A percentile compares a stretch with the other conserved stretches of the same genome.
Evolutionary conservation across 2,329 filamentous ascomycete species (phyloP).

Genomic region (Huntiella bhutanensis): DNA sequence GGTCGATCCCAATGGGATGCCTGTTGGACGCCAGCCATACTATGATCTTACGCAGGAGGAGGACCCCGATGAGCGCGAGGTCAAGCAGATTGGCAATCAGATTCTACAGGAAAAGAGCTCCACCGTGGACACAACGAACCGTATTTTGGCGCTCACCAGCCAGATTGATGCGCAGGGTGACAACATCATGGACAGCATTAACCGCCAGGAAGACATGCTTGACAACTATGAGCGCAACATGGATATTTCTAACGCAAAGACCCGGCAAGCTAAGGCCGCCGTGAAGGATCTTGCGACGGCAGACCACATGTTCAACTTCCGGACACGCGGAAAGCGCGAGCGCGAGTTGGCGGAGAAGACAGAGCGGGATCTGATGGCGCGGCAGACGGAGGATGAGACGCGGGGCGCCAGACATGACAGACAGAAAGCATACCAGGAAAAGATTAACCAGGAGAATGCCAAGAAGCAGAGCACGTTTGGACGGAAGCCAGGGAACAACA

Average conservation of each 20-base stretch:
- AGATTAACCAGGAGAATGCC: slow-evolving; percentile 3
- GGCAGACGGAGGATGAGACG: slow-evolving; percentile 7
- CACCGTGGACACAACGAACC: slow-evolving; percentile 12
- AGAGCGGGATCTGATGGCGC: slow-evolving; percentile 25
- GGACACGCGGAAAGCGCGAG: slow-evolving; percentile 40
- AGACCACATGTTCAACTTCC: slow-evolving; percentile 64
- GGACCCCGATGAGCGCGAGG: slow-evolving; percentile 52
- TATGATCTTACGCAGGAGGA: slow-evolving; percentile 61
- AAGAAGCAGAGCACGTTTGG: slow-evolving; percentile 5
- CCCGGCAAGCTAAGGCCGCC: slow-evolving; percentile 58
- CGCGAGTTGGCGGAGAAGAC: slow-evolving; percentile 53
- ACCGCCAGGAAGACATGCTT: slow-evolving; percentile 57
- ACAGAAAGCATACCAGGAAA: slow-evolving; percentile 17
- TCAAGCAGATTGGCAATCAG: slow-evolving; percentile 36
- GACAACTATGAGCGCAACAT: slow-evolving; percentile 71
- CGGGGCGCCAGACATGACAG: slow-evolving; percentile 13
- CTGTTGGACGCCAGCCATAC: slow-evolving; percentile 45
- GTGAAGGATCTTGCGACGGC: slow-evolving; percentile 67
- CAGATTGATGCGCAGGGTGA: slow-evolving; percentile 51
- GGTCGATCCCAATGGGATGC: slow-evolving; percentile 12
- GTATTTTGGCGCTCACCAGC: slow-evolving; percentile 43
- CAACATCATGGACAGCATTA: slow-evolving; percentile 54
- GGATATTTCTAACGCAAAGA: slow-evolving; percentile 59
- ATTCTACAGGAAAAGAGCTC: slow-evolving; percentile 34
- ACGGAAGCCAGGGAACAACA: slow-evolving; percentile 18